A percentile compares a stretch with the other conserved stretches of the same genome.
Conservation (phyloP, 768 basidiomycete genomes). For the Trametes cubensis region DNA sequence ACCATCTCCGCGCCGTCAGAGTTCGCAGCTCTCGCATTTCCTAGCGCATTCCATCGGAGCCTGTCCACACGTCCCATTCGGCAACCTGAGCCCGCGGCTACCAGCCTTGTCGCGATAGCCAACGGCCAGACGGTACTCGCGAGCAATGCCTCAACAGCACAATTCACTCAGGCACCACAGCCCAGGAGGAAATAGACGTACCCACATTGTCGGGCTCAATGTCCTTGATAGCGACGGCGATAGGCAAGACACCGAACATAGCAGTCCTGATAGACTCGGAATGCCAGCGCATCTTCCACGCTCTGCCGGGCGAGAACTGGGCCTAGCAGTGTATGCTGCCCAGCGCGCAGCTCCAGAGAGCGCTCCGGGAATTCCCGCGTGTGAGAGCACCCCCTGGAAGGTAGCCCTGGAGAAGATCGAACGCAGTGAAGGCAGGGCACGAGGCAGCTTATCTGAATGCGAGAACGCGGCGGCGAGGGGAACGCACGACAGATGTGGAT, state of each 20-base stretch:
- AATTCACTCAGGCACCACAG: background rate
- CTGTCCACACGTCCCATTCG: too few species aligned
- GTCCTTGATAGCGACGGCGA: conserved; percentile 3
- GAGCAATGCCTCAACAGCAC: background rate
- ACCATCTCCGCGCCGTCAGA: conserved; percentile 17
- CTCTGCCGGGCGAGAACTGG: background rate
- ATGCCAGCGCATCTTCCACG: background rate
- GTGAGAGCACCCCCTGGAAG: conserved; percentile 10
- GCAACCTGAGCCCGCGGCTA: too few species aligned
- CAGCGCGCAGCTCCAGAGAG: too few species aligned
- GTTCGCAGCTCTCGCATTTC: too few species aligned
- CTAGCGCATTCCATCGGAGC: too few species aligned
- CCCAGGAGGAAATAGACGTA: background rate
- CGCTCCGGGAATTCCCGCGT: too few species aligned
- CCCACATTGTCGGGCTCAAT: background rate
- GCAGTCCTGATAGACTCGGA: conserved; percentile 6
- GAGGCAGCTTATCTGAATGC: conserved; percentile 21
- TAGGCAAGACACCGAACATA: conserved; percentile 10
- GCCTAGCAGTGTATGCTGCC: background rate
- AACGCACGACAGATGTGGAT: conserved; percentile 4
- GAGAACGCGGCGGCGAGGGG: conserved; percentile 10
- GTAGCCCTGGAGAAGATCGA: background rate
- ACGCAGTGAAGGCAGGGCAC: conserved; percentile 3
- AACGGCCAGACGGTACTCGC: background rate
- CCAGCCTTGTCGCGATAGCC: too few species aligned